A percentile compares a stretch with the other conserved stretches of the same genome.
Evolutionary conservation across 2,329 filamentous ascomycete genomes (phyloP).

Genomic region (Colletotrichum endophyticum): DNA sequence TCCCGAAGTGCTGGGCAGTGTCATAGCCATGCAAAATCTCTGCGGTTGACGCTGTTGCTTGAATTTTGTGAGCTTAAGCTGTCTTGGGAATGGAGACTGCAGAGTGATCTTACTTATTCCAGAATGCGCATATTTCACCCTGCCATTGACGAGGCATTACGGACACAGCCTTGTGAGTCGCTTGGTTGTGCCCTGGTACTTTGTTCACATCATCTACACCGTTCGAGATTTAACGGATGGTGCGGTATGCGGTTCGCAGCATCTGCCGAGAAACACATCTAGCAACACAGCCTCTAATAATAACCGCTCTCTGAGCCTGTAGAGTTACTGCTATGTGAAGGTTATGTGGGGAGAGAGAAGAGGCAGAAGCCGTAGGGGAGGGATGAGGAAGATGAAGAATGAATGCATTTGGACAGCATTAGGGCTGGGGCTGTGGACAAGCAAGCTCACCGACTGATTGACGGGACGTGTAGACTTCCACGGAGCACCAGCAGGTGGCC

Average conservation of each 20-base stretch:
- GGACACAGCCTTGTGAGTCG: neutral
- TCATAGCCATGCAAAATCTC: neutral
- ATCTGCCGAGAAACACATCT: neutral
- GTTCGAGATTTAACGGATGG: neutral
- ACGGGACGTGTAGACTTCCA: neutral
- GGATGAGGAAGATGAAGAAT: neutral
- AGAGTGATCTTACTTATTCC: neutral
- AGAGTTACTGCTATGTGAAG: neutral
- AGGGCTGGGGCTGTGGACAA: neutral
- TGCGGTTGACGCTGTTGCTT: neutral
- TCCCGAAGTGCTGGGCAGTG: neutral
- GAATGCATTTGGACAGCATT: neutral
- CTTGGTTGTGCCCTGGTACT: neutral
- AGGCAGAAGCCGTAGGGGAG: neutral
- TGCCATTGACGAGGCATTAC: neutral
- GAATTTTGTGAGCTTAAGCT: neutral
- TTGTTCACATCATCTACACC: neutral
- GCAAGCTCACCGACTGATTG: neutral
- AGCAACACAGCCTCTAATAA: neutral
- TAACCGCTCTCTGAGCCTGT: neutral
- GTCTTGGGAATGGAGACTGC: neutral
- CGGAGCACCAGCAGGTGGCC: neutral
- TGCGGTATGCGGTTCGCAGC: neutral
- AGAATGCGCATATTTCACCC: neutral
- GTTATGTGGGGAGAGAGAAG: neutral